A percentile compares a stretch with the other conserved stretches of the same genome.
Evolutionary conservation across 1,284 basidiomycete genomes (phyloP).

Genomic region (Malassezia obtusa): DNA sequence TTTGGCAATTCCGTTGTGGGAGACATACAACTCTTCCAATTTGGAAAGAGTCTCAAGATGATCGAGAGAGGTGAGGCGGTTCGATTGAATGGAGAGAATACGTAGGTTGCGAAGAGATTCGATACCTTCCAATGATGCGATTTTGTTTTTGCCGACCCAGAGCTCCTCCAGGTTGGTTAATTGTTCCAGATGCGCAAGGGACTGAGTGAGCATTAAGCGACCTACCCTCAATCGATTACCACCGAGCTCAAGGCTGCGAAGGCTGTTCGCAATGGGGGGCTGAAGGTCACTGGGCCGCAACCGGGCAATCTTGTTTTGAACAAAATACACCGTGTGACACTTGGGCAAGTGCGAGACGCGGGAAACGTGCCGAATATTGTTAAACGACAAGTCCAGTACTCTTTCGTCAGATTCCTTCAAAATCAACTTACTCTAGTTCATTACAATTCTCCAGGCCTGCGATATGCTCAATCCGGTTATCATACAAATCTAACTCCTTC

Average conservation of each 20-base stretch:
- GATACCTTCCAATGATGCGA: constrained; percentile 26
- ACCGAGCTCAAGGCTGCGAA: constrained; percentile 80
- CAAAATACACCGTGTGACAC: constrained; percentile 75
- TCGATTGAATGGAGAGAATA: constrained; percentile 68
- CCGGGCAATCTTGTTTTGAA: constrained; percentile 85
- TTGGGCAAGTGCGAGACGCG: constrained; percentile 54
- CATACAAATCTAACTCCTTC: constrained; percentile 87
- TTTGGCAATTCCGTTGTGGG: constrained; percentile 77
- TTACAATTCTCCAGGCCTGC: constrained; percentile 50
- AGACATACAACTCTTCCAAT: constrained; percentile 84
- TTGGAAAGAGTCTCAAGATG: constrained; percentile 53
- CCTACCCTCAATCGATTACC: constrained; percentile 77
- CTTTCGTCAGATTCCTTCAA: constrained; percentile 50
- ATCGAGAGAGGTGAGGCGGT: constrained; percentile 81
- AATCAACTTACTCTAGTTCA: constrained; percentile 60
- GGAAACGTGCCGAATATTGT: constrained; percentile 58
- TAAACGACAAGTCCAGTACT: constrained; percentile 85
- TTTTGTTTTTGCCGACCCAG: constrained; percentile 72
- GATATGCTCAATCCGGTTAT: constrained; percentile 64
- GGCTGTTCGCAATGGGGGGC: constrained; percentile 55
- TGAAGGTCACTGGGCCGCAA: constrained; percentile 58
- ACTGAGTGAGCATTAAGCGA: constrained; percentile 51
- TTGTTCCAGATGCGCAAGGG: constrained; percentile 76
- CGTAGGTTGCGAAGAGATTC: constrained; percentile 19
- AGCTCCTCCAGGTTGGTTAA: constrained; percentile 76